Conservation (phyloP, 345 rosid species). For the Streptanthus diversifolius region DNA sequence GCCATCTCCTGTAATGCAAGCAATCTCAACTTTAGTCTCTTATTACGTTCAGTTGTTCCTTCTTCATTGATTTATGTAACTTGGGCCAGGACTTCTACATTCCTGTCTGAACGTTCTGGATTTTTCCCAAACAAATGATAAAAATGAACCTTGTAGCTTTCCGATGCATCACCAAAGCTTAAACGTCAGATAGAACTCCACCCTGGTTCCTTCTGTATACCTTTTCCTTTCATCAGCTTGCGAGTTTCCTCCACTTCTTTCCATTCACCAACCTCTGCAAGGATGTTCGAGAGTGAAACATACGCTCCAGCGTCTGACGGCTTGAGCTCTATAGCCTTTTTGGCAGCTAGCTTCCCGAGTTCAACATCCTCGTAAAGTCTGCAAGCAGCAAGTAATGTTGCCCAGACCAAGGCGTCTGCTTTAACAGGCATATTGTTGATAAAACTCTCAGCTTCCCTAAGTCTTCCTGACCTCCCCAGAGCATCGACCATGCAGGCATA, state of each 20-base stretch:
- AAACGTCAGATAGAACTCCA: conserved; percentile 51
- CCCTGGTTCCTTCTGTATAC: conserved; percentile 60
- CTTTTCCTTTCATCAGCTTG: conserved; percentile 52
- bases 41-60: neutral
- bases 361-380: conserved; percentile 62
- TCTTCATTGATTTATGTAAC: neutral
- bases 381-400: conserved; percentile 77
- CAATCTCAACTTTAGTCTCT: neutral
- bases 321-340: conserved; percentile 47
- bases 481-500: conserved; percentile 79
- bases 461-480: conserved; percentile 72
- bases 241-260: conserved; percentile 58
- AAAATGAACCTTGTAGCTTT: neutral
- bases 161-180: neutral
- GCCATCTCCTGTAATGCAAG: neutral
- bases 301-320: conserved; percentile 63
- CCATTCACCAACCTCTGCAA: conserved; percentile 76
- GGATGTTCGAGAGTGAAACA: conserved; percentile 68
- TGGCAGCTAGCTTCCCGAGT: conserved; percentile 66
- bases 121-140: neutral
- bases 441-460: conserved; percentile 66
- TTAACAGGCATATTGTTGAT: conserved; percentile 54
- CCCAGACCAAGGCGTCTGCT: conserved; percentile 72
- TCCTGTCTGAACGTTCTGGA: conserved; percentile 3
- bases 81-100: neutral